phyloP scores from a whole-genome alignment of 306 rosid genomes.

The Vigna trinervia region DNA sequence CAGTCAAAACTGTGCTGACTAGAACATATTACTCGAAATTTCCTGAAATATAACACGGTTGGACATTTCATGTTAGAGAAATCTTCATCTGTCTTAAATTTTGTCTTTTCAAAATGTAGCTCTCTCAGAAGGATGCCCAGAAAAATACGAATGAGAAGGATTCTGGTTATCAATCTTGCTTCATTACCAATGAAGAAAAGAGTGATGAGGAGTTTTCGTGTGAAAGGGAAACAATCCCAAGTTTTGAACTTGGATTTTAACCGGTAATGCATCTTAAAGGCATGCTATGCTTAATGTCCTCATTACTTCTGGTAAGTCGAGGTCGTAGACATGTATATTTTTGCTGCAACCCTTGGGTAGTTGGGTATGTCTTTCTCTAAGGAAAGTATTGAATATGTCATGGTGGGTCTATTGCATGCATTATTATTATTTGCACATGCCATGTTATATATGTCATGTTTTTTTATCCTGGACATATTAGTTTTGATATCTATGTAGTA shows the following conservation, averaged over 20 bases:
- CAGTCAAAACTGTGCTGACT: neutral
- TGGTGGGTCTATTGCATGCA: no score
- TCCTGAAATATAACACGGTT: neutral
- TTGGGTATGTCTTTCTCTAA: neutral
- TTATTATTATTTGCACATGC: no score
- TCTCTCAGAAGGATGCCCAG: constrained; percentile 53
- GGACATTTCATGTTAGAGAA: neutral
- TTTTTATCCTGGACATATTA: no score
- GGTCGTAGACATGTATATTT: neutral
- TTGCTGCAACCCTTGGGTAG: constrained; percentile 9
- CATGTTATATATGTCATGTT: no score
- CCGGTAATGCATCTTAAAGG: constrained; percentile 41
- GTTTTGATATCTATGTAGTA: no score
- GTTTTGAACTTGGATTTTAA: constrained; percentile 84
- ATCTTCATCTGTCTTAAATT: constrained; percentile 36
- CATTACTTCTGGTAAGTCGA: neutral
- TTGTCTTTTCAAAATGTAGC: constrained; percentile 41
- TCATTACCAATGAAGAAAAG: constrained; percentile 41
- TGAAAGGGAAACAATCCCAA: constrained; percentile 56
- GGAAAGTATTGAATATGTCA: no score
- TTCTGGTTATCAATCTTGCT: constrained; percentile 35
- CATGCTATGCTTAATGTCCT: neutral
- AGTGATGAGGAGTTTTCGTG: constrained; percentile 46
- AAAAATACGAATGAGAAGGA: constrained; percentile 42
- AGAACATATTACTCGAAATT: neutral